phyloP scores from a whole-genome alignment of 345 rosid species.

The Eutrema japonicum region DNA sequence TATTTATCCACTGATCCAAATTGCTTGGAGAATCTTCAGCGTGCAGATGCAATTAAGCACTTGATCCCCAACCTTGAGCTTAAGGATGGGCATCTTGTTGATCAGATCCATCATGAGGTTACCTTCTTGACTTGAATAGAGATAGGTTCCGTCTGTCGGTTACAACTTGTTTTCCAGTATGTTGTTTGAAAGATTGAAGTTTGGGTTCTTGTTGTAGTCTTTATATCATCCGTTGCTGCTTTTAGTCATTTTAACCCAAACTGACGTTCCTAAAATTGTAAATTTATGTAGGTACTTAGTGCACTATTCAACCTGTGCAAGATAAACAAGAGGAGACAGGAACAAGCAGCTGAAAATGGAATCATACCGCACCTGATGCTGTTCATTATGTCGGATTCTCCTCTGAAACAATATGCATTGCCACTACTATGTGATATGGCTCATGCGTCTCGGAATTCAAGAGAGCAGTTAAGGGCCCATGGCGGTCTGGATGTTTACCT shows the following conservation, averaged over 20 bases:
- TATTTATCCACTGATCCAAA: conserved; percentile 92
- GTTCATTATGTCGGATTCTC: conserved; percentile 75
- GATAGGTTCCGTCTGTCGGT: conserved; percentile 4
- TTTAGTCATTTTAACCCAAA: not conserved
- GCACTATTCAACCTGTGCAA: conserved; percentile 97
- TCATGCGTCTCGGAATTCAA: conserved; percentile 97
- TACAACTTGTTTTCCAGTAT: conserved; percentile 9
- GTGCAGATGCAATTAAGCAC: conserved; percentile 94
- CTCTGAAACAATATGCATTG: conserved; percentile 81
- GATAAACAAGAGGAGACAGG: conserved; percentile 99
- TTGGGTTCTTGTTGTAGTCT: conserved; percentile 12
- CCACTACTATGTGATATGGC: conserved; percentile 99
- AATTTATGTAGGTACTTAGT: conserved; percentile 76
- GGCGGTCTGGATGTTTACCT: conserved; percentile 94
- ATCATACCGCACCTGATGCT: conserved; percentile 97
- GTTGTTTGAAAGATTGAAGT: conserved; percentile 11
- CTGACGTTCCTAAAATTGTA: conserved; percentile 6
- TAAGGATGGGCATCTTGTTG: conserved; percentile 76
- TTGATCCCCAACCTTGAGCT: conserved; percentile 97
- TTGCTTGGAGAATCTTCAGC: conserved; percentile 98
- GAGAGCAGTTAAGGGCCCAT: conserved; percentile 97
- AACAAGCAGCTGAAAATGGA: conserved; percentile 99
- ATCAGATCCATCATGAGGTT: conserved; percentile 85
- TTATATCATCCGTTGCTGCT: not conserved
- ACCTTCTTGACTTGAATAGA: conserved; percentile 40